phyloP scores from a whole-genome alignment of 2,329 filamentous ascomycete genomes.

The Aspergillus hortae region DNA sequence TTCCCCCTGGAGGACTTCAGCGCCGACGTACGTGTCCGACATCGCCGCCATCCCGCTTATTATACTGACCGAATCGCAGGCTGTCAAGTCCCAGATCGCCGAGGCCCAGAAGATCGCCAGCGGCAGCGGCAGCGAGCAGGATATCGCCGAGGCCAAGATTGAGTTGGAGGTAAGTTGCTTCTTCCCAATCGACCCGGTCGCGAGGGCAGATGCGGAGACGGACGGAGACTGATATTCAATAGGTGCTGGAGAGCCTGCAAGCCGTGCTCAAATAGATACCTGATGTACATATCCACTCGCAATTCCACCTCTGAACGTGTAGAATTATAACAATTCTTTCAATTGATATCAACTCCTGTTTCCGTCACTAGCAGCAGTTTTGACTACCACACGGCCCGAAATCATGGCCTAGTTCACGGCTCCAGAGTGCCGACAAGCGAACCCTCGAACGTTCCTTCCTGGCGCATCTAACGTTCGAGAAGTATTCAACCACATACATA shows the following conservation, averaged over 20 bases:
- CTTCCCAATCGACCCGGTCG: not conserved
- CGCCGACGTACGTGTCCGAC: constrained; percentile 57
- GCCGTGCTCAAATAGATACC: constrained; percentile 46
- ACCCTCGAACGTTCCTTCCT: no score
- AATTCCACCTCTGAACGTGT: constrained; percentile 31
- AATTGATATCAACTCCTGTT: constrained; percentile 10
- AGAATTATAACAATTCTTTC: constrained; percentile 39
- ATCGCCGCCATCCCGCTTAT: not conserved
- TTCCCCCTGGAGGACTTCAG: constrained; percentile 96
- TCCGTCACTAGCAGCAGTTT: not conserved
- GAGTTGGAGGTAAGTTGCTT: constrained; percentile 78
- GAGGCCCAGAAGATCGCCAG: constrained; percentile 94
- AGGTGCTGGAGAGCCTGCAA: constrained; percentile 51
- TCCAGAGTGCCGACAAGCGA: no score
- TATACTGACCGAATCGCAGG: constrained; percentile 38
- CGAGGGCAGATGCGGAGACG: not conserved
- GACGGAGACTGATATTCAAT: constrained; percentile 6
- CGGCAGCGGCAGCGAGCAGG: constrained; percentile 90
- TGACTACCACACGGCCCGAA: no score
- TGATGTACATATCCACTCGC: constrained; percentile 40
- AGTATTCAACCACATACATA: no score
- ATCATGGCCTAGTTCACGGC: no score
- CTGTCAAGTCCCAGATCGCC: constrained; percentile 81
- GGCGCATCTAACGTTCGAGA: no score
- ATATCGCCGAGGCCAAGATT: constrained; percentile 98